Base-by-base conservation (phyloP, 1,284 basidiomycete genomes). In the Neotropicomus parvogracilis region DNA sequence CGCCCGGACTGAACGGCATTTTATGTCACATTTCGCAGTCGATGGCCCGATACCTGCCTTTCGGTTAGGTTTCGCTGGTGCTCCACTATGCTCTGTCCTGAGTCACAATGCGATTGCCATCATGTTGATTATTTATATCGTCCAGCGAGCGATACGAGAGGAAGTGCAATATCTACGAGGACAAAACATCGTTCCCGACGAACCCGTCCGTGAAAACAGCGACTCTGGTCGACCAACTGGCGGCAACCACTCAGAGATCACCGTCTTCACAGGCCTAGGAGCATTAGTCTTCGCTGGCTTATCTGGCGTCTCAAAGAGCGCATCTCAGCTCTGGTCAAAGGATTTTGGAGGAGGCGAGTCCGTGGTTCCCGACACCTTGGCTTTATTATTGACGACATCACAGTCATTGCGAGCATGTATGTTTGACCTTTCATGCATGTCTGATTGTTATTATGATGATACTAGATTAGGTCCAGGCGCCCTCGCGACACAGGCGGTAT, bases 281-380 rank as follows among this genome's bases (percentile, higher is more conserved):
- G 24, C 44, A 16, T 36, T 66, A 1, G 28, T 59, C 3, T 38
- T 49, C 26, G 46, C 55, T 9, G 60, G 64, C 19, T 10, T 52
- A 34, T 50, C 50, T 1, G 60, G 64, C 6, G 28, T 63, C 45
- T 47, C 16, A 7, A 59, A 63, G 46, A 62, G 43, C 14, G 63
- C 59, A 13, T 55, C 60, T 28, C 55, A 65, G 36, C 41, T 64
- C n/a, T 66, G 60, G 59, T 63, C 62, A 17, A 64, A 65, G 44
- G 64, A 64, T 38, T 57, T 65, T 16, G 55, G 58, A 37, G 62
- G 60, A 45, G 50, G 60, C 35, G 24, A 57, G 60, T 48, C n/a
- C 26, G 38, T 41, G 5, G 24, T 27, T 49, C 11, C 33, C 12
- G 4, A 8, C 7, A n/a, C 16, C 8, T 19, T 19, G 29, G 21